Percentiles rank a stretch among this genome's conserved stretches.
Conservation (phyloP, 2,329 filamentous ascomycete species). For the Fusarium sp. region DNA sequence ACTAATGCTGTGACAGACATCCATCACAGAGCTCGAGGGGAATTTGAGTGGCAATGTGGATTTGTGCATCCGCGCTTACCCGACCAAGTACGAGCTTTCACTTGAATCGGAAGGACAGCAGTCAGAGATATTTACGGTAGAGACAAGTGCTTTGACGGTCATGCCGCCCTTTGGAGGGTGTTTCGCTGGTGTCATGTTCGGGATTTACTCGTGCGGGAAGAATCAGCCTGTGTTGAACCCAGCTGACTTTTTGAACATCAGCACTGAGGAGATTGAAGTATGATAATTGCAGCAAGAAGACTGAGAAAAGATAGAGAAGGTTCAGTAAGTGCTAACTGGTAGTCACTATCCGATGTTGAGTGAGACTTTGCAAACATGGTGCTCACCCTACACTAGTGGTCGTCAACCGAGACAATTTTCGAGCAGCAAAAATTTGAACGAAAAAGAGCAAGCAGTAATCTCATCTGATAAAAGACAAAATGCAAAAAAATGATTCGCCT, state of each 20-base stretch:
- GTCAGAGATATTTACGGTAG: neutral
- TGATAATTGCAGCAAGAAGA: neutral
- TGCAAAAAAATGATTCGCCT: neutral
- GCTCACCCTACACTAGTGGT: neutral
- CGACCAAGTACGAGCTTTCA: slow-evolving; percentile 16
- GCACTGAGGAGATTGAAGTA: neutral
- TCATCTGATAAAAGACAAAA: neutral
- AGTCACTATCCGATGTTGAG: neutral
- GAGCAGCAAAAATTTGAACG: neutral
- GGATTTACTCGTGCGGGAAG: slow-evolving; percentile 38
- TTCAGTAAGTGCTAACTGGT: neutral
- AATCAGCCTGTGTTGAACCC: slow-evolving; percentile 39
- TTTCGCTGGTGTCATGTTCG: slow-evolving; percentile 43
- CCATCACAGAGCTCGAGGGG: neutral
- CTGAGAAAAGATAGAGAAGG: neutral
- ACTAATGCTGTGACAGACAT: slow-evolving; percentile 3
- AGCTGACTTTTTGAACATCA: slow-evolving; percentile 6
- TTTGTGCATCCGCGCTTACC: slow-evolving; percentile 1
- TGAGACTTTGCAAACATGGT: neutral
- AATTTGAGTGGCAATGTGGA: neutral
- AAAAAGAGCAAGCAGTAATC: neutral
- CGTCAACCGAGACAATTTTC: too few relatives aligned
- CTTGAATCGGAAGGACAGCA: neutral
- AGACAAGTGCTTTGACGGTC: slow-evolving; percentile 16
- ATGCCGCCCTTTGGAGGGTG: slow-evolving; percentile 36